phyloP scores from a whole-genome alignment of 371 early-diverging fungal genomes.

The Dichotomocladium elegans region DNA sequence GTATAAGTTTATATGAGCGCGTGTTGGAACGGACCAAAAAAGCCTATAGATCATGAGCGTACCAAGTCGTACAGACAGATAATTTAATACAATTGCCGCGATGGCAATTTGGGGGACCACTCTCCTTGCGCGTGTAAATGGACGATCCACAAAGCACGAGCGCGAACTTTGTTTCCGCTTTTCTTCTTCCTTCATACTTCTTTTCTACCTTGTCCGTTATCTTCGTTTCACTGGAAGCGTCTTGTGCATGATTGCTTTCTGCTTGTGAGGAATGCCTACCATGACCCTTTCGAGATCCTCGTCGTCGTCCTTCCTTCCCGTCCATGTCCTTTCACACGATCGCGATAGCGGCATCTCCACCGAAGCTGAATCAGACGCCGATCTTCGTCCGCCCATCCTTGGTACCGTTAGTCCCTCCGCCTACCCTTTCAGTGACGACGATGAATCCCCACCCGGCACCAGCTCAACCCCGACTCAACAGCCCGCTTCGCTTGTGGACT shows the following conservation, averaged over 20 bases:
- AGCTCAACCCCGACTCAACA: slow-evolving; percentile 21
- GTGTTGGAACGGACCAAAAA: neutral
- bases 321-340: slow-evolving; percentile 14
- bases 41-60: neutral
- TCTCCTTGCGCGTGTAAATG: neutral
- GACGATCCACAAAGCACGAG: too few relatives aligned
- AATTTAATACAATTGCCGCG: too few relatives aligned
- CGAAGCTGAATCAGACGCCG: slow-evolving; percentile 32
- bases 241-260: neutral
- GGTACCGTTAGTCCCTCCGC: neutral
- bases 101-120: neutral
- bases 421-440: slow-evolving; percentile 44
- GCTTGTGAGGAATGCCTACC: neutral
- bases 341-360: slow-evolving; percentile 38
- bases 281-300: neutral
- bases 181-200: neutral
- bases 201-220: neutral
- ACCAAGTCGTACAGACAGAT: neutral
- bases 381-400: neutral
- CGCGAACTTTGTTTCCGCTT: too few relatives aligned
- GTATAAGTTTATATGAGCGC: too few relatives aligned
- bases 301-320: slow-evolving; percentile 9
- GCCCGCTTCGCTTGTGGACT: slow-evolving; percentile 10
- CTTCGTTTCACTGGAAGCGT: neutral
- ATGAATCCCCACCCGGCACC: slow-evolving; percentile 15